Base-by-base conservation (phyloP, 768 basidiomycete genomes). In the Thelephora ganbajun region DNA sequence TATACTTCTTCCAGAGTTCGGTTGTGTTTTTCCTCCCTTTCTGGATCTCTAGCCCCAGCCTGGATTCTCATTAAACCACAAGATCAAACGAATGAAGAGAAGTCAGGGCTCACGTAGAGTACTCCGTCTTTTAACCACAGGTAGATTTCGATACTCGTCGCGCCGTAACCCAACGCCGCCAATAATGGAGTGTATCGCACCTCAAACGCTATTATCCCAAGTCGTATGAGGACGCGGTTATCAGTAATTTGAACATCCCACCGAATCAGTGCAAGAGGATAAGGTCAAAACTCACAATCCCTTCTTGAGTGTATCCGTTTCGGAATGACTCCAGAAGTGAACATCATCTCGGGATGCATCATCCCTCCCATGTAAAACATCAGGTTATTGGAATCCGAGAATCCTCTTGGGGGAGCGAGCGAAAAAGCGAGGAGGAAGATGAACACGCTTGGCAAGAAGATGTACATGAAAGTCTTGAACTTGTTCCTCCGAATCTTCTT, bases 81-180 rank as follows among this genome's bases (percentile, higher is more conserved):
- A 14, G 39, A 41, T 41, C 39, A 41, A 22, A 14, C 26, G 26
- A 9, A 14, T 11, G 39, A 41, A 22, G 16, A 14, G 14, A 7
- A 7, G 22, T 11, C 6, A 41, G 16, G 22, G 12, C 49, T 20
- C 16, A 50, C 49, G 12, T 22, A 30, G 11, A 50, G 22, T n/a
- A 45, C 26, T 2, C 41, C 43, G 11, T 50, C 49, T 20, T 34
- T 44, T 19, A 46, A 33, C 49, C 49, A 50, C 13, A 50, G 22
- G 20, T 45, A 43, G 16, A 44, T 44, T 33, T 46, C 49, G 14
- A 50, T 37, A 37, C 49, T 50, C 34, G 22, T 14, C 13, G 42
- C 45, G 9, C 49, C 49, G 9, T 36, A 36, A 33, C 49, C 46
- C 19, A 50, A 18, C 11, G 49, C 49, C 14, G n/a, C 36, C 19